Percentiles rank a stretch among this genome's conserved stretches.
phyloP scores from a whole-genome alignment of 176 grass and related monocot species.

The Lolium rigidum region DNA sequence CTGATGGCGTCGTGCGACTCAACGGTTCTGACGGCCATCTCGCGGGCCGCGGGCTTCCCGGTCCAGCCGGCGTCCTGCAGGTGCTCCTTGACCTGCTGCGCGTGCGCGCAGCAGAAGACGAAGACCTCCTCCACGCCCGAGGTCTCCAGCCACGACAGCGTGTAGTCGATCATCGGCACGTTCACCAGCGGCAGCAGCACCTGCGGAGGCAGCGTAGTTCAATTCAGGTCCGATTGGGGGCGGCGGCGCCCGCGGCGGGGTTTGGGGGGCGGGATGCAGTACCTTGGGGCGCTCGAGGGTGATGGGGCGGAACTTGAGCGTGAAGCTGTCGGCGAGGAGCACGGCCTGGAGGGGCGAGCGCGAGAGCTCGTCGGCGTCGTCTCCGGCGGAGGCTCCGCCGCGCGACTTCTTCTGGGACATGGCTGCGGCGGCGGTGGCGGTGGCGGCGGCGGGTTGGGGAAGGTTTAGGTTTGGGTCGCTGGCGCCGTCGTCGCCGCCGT shows the following conservation, averaged over 20 bases:
- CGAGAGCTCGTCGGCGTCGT: conserved; percentile 76
- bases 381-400: conserved; percentile 45
- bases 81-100: conserved; percentile 85
- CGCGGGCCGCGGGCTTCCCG: conserved; percentile 36
- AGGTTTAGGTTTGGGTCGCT: conserved; percentile 49
- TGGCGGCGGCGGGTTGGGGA: conserved; percentile 25
- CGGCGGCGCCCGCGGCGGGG: neutral
- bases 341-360: conserved; percentile 82
- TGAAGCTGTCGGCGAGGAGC: conserved; percentile 93
- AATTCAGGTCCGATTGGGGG: neutral
- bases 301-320: conserved; percentile 85
- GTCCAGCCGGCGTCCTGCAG: conserved; percentile 67
- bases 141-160: conserved; percentile 87
- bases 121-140: conserved; percentile 82
- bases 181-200: conserved; percentile 89
- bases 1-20: conserved; percentile 80
- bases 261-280: conserved; percentile 5
- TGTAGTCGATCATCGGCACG: conserved; percentile 93
- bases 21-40: conserved; percentile 61
- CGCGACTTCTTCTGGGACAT: conserved; percentile 83
- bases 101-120: conserved; percentile 88
- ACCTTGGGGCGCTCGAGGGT: conserved; percentile 97
- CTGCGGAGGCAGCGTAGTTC: conserved; percentile 38
- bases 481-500: conserved; percentile 41
- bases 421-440: conserved; percentile 23